Percentiles rank a stretch among this genome's conserved stretches.
phyloP scores from a whole-genome alignment of 2,329 filamentous ascomycete species.

The Aspergillus versicolor region DNA sequence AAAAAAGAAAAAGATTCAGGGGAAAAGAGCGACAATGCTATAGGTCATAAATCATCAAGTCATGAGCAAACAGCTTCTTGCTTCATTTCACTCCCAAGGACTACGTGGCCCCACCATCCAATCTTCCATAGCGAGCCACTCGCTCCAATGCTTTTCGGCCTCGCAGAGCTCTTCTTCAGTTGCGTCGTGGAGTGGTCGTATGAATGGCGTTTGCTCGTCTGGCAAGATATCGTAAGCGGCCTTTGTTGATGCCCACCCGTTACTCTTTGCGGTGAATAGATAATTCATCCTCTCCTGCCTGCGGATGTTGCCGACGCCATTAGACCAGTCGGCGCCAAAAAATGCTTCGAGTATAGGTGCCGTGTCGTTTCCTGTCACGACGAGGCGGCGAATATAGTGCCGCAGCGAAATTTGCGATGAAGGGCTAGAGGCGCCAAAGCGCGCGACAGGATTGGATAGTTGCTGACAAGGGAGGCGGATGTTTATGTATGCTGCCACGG shows the following conservation, averaged over 20 bases:
- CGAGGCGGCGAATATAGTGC: conserved; percentile 85
- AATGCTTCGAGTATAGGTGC: conserved; percentile 80
- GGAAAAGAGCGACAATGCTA: conserved; percentile 13
- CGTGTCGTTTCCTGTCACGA: conserved; percentile 92
- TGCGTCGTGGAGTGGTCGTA: conserved; percentile 73
- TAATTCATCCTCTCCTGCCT: conserved; percentile 90
- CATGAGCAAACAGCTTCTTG: not conserved
- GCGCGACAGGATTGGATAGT: conserved; percentile 40
- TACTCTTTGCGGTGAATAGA: conserved; percentile 89
- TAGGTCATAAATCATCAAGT: conserved; percentile 27
- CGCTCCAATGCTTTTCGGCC: conserved; percentile 84
- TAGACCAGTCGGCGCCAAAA: conserved; percentile 84
- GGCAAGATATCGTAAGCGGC: conserved; percentile 82
- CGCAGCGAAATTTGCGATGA: conserved; percentile 62
- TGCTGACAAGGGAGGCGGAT: conserved; percentile 86
- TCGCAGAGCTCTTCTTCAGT: conserved; percentile 75
- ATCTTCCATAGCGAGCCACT: conserved; percentile 95
- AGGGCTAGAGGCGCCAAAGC: conserved; percentile 34
- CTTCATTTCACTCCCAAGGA: conserved; percentile 28
- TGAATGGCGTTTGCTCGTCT: conserved; percentile 80
- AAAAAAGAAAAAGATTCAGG: not conserved
- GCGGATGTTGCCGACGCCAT: conserved; percentile 76
- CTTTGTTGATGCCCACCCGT: conserved; percentile 85
- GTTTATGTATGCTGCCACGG: conserved; percentile 85
- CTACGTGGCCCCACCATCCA: conserved; percentile 86